These are phyloP conservation scores for Candida nemodendra DNA, from an alignment of 805 yeast genomes.

Conservation along the genomic window DNA sequence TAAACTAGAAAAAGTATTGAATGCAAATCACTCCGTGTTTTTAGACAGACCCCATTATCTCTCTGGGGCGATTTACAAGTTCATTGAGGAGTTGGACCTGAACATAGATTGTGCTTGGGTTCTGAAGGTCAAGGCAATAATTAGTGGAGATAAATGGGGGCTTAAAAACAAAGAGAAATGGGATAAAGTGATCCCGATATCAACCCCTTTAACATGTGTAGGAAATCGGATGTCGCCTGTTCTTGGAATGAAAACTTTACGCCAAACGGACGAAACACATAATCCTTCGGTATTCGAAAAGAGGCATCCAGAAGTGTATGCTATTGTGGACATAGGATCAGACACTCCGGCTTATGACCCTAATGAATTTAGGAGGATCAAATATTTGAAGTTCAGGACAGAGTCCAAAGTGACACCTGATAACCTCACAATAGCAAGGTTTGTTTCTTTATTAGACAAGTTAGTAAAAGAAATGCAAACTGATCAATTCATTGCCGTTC, in stretches of 20 bases:
- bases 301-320: conserved; percentile 49
- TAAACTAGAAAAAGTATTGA: conserved; percentile 37
- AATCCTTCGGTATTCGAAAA: conserved; percentile 56
- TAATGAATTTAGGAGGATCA: conserved; percentile 46
- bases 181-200: conserved; percentile 54
- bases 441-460: conserved; percentile 51
- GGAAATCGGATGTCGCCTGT: conserved; percentile 42
- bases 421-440: conserved; percentile 52
- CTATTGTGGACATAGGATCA: conserved; percentile 67
- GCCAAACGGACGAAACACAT: conserved; percentile 61
- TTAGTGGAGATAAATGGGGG: conserved; percentile 76
- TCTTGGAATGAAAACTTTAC: conserved; percentile 71
- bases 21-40: conserved; percentile 66
- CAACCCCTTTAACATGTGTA: conserved; percentile 37
- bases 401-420: conserved; percentile 78
- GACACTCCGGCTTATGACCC: conserved; percentile 74
- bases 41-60: conserved; percentile 62
- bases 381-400: conserved; percentile 71
- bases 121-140: conserved; percentile 56
- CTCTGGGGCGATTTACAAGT: conserved; percentile 60
- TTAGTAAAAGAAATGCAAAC: conserved; percentile 30
- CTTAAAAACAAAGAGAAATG: conserved; percentile 73
- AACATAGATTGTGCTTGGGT: conserved; percentile 73
- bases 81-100: conserved; percentile 45
- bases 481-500: conserved; percentile 55